phyloP scores from a whole-genome alignment of 768 basidiomycete species.

The Sistotremastrum niveocremeum region DNA sequence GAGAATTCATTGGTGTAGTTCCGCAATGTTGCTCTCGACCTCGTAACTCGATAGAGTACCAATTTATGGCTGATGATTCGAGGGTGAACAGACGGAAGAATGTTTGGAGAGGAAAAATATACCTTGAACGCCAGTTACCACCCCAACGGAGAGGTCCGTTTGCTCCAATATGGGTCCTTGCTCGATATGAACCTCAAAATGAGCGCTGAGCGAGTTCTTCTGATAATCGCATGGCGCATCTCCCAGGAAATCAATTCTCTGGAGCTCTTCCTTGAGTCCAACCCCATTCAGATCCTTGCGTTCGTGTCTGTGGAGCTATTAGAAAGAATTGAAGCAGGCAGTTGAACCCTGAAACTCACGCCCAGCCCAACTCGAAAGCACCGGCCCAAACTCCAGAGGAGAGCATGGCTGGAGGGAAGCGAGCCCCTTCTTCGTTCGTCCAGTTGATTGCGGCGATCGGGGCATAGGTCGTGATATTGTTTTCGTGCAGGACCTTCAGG shows the following conservation, averaged over 20 bases:
- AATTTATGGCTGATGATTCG: constrained; percentile 4
- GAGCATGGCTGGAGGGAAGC: constrained; percentile 8
- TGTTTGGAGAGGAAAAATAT: not conserved
- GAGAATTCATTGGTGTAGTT: constrained; percentile 8
- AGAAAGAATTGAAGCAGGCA: not conserved
- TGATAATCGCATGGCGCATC: constrained; percentile 5
- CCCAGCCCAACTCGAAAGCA: constrained; percentile 1
- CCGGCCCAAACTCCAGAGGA: constrained; percentile 10
- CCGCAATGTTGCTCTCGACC: constrained; percentile 9
- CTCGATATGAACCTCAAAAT: constrained; percentile 11
- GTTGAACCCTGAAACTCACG: not conserved
- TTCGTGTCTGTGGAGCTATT: not conserved
- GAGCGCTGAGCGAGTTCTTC: constrained; percentile 6
- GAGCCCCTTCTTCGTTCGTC: constrained; percentile 12
- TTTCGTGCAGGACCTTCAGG: constrained; percentile 6
- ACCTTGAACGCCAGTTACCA: constrained; percentile 1
- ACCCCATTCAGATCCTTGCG: constrained; percentile 6
- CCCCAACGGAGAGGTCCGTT: constrained; percentile 3
- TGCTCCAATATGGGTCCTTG: constrained; percentile 8
- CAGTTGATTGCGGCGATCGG: constrained; percentile 11
- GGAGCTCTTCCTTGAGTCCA: constrained; percentile 8
- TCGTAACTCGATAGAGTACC: constrained; percentile 6
- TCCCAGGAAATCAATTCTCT: constrained; percentile 10
- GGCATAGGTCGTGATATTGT: constrained; percentile 7
- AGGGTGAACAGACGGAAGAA: not conserved